Evolutionary conservation across 2,329 filamentous ascomycete species (phyloP).

Genomic region (Pseudohalonectria lignicola): DNA sequence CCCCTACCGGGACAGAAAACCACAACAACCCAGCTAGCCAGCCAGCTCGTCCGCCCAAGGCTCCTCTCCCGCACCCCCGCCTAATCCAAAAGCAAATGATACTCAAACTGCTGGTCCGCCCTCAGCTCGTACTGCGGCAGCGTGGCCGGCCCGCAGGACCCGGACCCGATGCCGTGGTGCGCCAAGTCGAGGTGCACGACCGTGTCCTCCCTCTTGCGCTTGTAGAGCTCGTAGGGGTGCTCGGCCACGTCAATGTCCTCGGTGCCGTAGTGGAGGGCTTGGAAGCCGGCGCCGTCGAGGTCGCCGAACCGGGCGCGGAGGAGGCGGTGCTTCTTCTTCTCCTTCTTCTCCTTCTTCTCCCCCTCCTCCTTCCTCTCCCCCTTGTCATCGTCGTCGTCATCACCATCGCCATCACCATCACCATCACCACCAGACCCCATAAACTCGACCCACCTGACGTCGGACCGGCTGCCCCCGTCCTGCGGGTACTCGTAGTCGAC

Average conservation of each 20-base stretch:
- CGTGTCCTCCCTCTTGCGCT: conserved; percentile 35
- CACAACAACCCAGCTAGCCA: no score
- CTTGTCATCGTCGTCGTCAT: not conserved
- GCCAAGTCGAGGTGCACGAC: conserved; percentile 47
- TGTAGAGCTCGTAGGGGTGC: conserved; percentile 51
- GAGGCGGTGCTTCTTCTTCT: conserved; percentile 13
- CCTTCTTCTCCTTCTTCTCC: conserved; percentile 8
- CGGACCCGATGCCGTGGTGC: conserved; percentile 53
- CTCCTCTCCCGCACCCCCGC: no score
- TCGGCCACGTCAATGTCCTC: conserved; percentile 38
- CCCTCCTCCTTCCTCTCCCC: not conserved
- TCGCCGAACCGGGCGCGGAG: conserved; percentile 33
- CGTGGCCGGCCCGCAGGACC: conserved; percentile 48
- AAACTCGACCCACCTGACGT: conserved; percentile 49
- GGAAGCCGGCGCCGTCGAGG: conserved; percentile 34
- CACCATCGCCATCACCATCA: not conserved
- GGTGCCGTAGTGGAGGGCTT: conserved; percentile 42
- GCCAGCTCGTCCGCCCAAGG: no score
- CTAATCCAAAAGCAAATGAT: conserved; percentile 32
- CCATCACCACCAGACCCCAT: conserved; percentile 15
- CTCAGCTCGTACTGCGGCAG: conserved; percentile 33
- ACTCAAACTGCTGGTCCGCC: conserved; percentile 27
- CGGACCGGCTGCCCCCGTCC: conserved; percentile 54
- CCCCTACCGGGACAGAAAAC: no score
- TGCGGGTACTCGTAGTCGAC: conserved; percentile 58